phyloP scores from a whole-genome alignment of 768 basidiomycete genomes.

The Termitomyces eurrhizus region DNA sequence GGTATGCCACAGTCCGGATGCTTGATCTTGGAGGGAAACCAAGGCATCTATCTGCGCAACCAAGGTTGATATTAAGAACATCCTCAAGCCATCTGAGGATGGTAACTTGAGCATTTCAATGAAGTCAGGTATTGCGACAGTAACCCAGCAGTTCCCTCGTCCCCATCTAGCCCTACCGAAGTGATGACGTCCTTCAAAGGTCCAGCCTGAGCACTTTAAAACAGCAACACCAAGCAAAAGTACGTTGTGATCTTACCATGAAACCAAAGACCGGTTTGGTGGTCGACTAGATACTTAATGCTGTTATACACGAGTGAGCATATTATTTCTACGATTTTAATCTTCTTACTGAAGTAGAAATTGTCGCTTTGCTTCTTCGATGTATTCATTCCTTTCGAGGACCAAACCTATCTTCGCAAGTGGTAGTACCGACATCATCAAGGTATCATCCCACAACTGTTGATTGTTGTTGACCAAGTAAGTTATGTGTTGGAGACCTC shows the following conservation, averaged over 20 bases:
- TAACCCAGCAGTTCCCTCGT: slow-evolving; percentile 54
- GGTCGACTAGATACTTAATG: slow-evolving; percentile 42
- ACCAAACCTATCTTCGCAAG: slow-evolving; percentile 52
- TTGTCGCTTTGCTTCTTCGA: slow-evolving; percentile 53
- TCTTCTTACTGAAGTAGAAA: slow-evolving; percentile 41
- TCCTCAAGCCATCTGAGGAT: slow-evolving; percentile 35
- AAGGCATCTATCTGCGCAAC: slow-evolving; percentile 45
- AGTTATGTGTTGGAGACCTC: slow-evolving; percentile 46
- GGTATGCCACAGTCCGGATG: slow-evolving; percentile 51
- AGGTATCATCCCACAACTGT: slow-evolving; percentile 55
- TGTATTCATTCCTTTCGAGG: slow-evolving; percentile 44
- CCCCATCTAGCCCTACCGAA: slow-evolving; percentile 49
- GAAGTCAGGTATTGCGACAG: slow-evolving; percentile 43
- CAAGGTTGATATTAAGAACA: slow-evolving; percentile 37
- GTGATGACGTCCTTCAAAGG: slow-evolving; percentile 42
- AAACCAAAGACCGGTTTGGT: slow-evolving; percentile 43
- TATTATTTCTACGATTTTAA: neutral
- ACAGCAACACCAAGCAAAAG: neutral
- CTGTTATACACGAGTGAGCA: slow-evolving; percentile 17
- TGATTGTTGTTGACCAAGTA: slow-evolving; percentile 37
- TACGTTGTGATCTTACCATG: slow-evolving; percentile 30
- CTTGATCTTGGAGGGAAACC: slow-evolving; percentile 38
- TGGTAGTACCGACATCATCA: slow-evolving; percentile 58
- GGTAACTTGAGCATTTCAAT: slow-evolving; percentile 42
- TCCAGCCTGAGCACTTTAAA: slow-evolving; percentile 30